These are phyloP conservation scores for Tricholoma matsutake DNA, from an alignment of 768 basidiomycete genomes.

Conservation along the genomic window DNA sequence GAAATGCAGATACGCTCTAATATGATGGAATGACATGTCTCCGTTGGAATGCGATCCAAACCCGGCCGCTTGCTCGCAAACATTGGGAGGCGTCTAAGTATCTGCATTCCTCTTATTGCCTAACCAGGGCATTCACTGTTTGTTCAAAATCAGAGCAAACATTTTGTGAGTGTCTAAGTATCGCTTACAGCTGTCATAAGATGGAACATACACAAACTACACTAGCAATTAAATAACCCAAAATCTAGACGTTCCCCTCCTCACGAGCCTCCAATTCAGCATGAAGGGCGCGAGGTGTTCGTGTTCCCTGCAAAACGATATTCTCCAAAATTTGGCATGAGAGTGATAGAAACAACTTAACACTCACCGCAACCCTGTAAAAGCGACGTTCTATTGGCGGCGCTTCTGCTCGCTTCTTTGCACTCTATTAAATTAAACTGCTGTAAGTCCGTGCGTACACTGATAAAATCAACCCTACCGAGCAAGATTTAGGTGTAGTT, in stretches of 20 bases:
- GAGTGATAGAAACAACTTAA: neutral
- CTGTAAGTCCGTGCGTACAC: slow-evolving; percentile 2
- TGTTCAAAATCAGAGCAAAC: too few species aligned
- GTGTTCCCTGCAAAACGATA: slow-evolving; percentile 30
- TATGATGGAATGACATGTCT: too few species aligned
- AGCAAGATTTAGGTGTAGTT: slow-evolving; percentile 1
- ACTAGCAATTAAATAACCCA: neutral
- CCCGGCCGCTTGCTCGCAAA: too few species aligned
- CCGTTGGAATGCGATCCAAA: too few species aligned
- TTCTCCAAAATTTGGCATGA: slow-evolving; percentile 1
- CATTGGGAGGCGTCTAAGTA: too few species aligned
- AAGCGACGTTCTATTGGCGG: slow-evolving; percentile 14
- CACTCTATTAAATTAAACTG: neutral
- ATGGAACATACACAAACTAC: neutral
- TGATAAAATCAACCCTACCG: slow-evolving; percentile 9
- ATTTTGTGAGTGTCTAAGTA: too few species aligned
- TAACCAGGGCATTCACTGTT: too few species aligned
- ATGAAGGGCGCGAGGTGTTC: slow-evolving; percentile 35
- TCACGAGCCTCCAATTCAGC: slow-evolving; percentile 25
- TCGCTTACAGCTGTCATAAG: neutral
- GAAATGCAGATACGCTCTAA: too few species aligned
- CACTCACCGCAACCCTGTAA: slow-evolving; percentile 19
- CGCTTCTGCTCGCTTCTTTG: slow-evolving; percentile 4
- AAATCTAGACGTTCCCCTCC: slow-evolving; percentile 18
- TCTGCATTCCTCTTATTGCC: too few species aligned